Evolutionary conservation across 148 eudicot genomes (phyloP), one percentile per base, ranked within the genome.

Genomic region (Spergularia bocconei): DNA sequence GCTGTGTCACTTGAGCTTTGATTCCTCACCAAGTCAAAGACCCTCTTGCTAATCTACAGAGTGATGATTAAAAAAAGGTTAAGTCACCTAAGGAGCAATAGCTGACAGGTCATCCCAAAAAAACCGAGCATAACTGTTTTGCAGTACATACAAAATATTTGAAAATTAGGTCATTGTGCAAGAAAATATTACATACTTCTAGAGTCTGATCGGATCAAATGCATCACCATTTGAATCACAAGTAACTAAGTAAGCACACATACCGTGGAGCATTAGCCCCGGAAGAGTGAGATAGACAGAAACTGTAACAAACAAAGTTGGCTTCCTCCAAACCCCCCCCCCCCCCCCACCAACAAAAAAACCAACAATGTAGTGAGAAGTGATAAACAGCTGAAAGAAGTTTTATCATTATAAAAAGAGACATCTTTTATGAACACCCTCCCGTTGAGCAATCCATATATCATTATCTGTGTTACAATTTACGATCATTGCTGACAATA

Each of bases 31-130:
- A 84, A 67, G 73, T 92, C 97, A 82, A 95, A 92, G 51, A 92
- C 94, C 82, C 91, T 83, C 83, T 84, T 85, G 87, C 99, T 95
- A 70, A 95, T 95, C 99, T 95, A 86, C 64, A 78, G 16, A 70
- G 36, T 29, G 36, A 21, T 57, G 20, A 20, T 19, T 5, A 44
- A 16, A n/a, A 14, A 66, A 72, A 20, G 41, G 36, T 33, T 33
- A 3, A 33, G n/a, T 17, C 44, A 44, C 50, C 21, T 41, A 11
- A 59, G 52, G 38, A 48, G 13, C 23, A 23, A 36, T 16, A 69
- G 61, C 58, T 71, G 62, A 63, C 60, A 29, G 36, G 62, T 36
- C 13, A 59, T 13, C 25, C 25, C 25, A 73, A 67, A 67, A 4
- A 53, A 57, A 75, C 67, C 11, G n/a, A 75, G 11, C 47, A 48